Evolutionary conservation across 805 yeast genomes (phyloP), one percentile per base, ranked within the genome.

Genomic region (Jamesozyma spencerorum): DNA sequence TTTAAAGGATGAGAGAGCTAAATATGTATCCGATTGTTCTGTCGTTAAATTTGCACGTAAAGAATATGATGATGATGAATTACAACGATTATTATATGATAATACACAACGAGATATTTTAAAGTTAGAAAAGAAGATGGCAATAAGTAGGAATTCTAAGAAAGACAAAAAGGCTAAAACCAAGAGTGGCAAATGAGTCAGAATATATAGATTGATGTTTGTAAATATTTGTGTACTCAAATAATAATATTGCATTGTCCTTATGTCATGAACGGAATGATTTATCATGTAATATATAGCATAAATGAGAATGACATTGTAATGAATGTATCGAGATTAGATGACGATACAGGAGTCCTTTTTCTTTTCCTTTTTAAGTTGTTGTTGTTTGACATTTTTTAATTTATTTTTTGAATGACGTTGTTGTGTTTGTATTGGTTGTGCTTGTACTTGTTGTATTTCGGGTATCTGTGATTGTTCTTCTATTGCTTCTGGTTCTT

Each of bases 21-120:
- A 51, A 43, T 75, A 82, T 54, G 66, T 86, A 40, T 79, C 81
- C 36, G 92, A 88, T 53, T 85, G 96, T 60, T 62, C 68, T 13
- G 55, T 72, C 35, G 53, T 64, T 43, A 66, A 76, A 44, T 70
- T 72, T 47, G 76, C 74, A 0, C 71, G 94, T 48, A 58, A 64
- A 32, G 97, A 88, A 58, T 72, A 79, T 42, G 63, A 68, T 15
- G 83, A 83, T 53, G 68, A 54, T 14, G 79, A 70, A 35, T 60
- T 85, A 41, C 92, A 83, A 54, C 68, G 71, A 43, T 44, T 64
- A 37, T 54, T 88, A 5, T 85, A 64, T 50, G 81, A 76, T 19
- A 68, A 68, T 37, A 85, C 95, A 0, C 80, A 68, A 38, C 63
- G 66, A 41, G 55, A 71, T 28, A 77, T 90, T 32, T 74, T 65